Evolutionary conservation across 305 asterid genomes (phyloP).

Genomic region (Euphrasia arctica): DNA sequence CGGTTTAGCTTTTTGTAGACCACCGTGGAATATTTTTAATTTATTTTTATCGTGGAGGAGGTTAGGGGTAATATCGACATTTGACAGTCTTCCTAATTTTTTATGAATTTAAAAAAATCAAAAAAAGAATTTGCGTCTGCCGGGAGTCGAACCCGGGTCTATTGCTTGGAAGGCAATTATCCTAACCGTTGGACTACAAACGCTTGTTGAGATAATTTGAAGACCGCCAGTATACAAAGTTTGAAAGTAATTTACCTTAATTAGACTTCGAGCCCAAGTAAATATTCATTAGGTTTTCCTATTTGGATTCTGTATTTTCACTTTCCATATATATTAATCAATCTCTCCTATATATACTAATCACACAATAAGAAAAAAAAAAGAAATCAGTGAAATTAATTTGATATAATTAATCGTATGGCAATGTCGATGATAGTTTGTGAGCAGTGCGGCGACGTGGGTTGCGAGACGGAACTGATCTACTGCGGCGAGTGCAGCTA

Average conservation of each 20-base stretch:
- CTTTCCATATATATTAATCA: no score
- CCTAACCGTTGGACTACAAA: conserved; percentile 99
- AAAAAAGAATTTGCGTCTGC: conserved; percentile 39
- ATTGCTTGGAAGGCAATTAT: conserved; percentile 99
- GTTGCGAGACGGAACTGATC: neutral
- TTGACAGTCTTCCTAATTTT: neutral
- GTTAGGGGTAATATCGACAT: neutral
- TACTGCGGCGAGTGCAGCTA: conserved; percentile 8
- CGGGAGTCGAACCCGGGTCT: conserved; percentile 97
- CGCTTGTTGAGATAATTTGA: conserved; percentile 29
- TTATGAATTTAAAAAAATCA: no score
- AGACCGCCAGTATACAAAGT: no score
- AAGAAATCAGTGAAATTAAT: no score
- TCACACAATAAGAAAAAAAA: no score
- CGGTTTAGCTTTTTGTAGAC: neutral
- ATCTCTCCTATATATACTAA: no score
- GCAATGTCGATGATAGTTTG: neutral
- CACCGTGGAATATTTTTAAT: neutral
- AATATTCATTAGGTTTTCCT: no score
- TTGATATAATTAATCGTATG: no score
- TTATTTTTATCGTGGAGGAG: neutral
- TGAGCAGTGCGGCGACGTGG: conserved; percentile 16
- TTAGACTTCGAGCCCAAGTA: no score
- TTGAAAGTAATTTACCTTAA: no score
- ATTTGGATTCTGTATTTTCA: no score